Evolutionary conservation across 352 stramenopile species (phyloP), one percentile per base, ranked within the genome.

Genomic region (Saprolegnia parasitica): DNA sequence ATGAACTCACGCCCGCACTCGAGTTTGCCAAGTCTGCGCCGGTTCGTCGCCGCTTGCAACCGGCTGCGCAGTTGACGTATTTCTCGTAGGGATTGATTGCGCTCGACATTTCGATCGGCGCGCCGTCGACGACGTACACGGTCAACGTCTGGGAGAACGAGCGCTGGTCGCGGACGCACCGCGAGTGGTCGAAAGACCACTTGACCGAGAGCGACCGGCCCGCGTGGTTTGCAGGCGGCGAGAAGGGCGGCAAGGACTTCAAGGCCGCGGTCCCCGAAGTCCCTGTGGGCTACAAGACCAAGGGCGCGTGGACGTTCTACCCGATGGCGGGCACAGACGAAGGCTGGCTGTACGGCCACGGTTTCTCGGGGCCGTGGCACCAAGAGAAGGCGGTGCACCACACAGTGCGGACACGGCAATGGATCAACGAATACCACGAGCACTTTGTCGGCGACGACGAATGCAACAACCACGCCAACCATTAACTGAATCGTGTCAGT

Each of bases 121-220:
- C 60, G 8, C 32, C 29, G n/a, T 56, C 23, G 18, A 56, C 32
- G 13, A 42, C 52, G 35, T 67, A 54, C 24, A 67, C 24, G 0
- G 24, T 67, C 20, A 24, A 56, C 21, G 40, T 67, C 20, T 67
- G 60, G 60, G 60, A 67, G 21, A 45, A 67, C 32, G 60, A 67
- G 23, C 32, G 60, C 32, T 67, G 60, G 60, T 45, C 20, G 18
- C 24, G 15, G 11, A 67, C 40, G n/a, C 32, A 67, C 35, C 52
- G 52, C 18, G 46, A 26, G 20, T 67, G 60, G 60, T 55, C 32
- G 13, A 45, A 55, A 45, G 60, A 67, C 46, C 60, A 67, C 23
- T 55, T 67, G 24, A 29, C 16, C n/a, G 15, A 20, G n/a, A 18
- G 20, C n/a, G 60, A 67, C 32, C 60, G 24, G 16, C 60, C 23